Conservation (phyloP, 1,284 basidiomycete genomes). For the Sporisorium reilianum region DNA sequence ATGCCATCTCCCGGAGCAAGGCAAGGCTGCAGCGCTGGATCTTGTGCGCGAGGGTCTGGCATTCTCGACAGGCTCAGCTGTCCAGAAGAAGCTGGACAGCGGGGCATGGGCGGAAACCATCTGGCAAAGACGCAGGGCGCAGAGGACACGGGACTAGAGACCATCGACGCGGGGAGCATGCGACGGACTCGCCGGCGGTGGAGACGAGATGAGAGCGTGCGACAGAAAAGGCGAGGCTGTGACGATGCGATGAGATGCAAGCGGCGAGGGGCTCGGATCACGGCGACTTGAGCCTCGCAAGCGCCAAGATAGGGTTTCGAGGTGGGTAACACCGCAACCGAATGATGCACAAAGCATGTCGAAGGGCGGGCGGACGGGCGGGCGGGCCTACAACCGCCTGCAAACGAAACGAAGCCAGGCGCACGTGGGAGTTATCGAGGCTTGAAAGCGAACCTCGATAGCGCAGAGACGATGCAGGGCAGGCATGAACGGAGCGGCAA, state of each 20-base stretch:
- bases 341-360: background rate
- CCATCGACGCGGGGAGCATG: background rate
- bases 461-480: background rate
- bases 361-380: no score
- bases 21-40: background rate
- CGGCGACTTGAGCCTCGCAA: background rate
- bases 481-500: background rate
- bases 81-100: no score
- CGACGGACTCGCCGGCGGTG: background rate
- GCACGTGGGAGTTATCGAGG: background rate
- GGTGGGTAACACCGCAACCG: background rate
- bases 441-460: background rate
- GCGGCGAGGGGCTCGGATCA: background rate
- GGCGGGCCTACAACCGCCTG: background rate
- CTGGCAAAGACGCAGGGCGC: background rate
- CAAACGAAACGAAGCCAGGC: background rate
- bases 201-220: background rate
- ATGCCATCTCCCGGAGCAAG: background rate
- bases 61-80: background rate
- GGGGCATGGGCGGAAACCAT: background rate
- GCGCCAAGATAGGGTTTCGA: conserved; percentile 1
- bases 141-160: background rate
- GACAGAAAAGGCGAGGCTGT: background rate
- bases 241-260: background rate
- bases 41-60: background rate